Evolutionary conservation across 164 flowering plant species (phyloP).

Genomic region (Vitis rupestris): DNA sequence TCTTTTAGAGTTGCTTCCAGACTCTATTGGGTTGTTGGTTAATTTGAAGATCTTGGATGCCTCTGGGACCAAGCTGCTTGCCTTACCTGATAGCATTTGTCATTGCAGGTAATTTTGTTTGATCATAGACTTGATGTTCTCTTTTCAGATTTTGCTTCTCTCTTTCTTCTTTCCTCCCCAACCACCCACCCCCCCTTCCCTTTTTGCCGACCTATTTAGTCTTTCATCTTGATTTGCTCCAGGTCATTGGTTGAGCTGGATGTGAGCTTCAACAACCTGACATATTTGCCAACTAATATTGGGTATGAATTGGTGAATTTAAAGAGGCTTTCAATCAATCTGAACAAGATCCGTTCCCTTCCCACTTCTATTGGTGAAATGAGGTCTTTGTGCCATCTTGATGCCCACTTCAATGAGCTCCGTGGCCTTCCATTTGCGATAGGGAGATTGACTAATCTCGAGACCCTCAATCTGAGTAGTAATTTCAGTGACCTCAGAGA

Average conservation of each 20-base stretch:
- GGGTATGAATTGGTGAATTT: slow-evolving; percentile 69
- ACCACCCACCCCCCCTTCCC: no score
- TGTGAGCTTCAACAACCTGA: slow-evolving; percentile 71
- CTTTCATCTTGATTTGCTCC: background rate
- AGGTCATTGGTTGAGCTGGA: slow-evolving; percentile 89
- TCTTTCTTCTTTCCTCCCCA: background rate
- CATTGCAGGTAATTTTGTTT: slow-evolving; percentile 66
- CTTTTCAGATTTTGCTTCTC: background rate
- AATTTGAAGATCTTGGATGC: slow-evolving; percentile 69
- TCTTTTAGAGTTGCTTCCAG: slow-evolving; percentile 73
- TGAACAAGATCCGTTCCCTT: slow-evolving; percentile 81
- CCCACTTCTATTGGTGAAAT: slow-evolving; percentile 87
- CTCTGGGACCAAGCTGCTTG: slow-evolving; percentile 67
- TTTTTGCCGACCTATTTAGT: no score
- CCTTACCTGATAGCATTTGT: slow-evolving; percentile 77
- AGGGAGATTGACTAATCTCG: slow-evolving; percentile 72
- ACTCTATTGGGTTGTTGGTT: slow-evolving; percentile 76
- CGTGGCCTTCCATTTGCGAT: slow-evolving; percentile 69
- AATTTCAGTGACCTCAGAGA: slow-evolving; percentile 82
- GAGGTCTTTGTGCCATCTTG: slow-evolving; percentile 64
- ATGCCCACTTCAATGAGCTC: slow-evolving; percentile 96
- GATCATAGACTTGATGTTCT: background rate
- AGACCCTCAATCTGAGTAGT: slow-evolving; percentile 69
- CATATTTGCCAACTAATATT: slow-evolving; percentile 84
- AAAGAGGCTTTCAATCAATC: slow-evolving; percentile 53